Evolutionary conservation across 2,329 filamentous ascomycete genomes (phyloP).

Genomic region (Talaromyces sp.): DNA sequence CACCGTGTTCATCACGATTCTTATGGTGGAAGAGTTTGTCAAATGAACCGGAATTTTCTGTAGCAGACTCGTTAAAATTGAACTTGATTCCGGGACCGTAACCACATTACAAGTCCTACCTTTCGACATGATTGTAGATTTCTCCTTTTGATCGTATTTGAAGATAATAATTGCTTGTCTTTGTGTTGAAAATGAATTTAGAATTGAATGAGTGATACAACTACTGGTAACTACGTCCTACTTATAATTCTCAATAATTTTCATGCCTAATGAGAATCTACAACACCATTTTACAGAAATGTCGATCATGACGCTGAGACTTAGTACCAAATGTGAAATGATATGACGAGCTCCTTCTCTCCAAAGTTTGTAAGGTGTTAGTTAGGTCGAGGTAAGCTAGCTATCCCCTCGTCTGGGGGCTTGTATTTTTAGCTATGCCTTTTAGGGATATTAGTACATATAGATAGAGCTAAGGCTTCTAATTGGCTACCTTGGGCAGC

Average conservation of each 20-base stretch:
- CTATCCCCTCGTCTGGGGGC: neutral
- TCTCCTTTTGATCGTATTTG: neutral
- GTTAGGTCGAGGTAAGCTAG: neutral
- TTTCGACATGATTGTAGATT: constrained; percentile 7
- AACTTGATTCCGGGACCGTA: neutral
- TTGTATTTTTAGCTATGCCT: no score
- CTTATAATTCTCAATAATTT: neutral
- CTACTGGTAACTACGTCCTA: neutral
- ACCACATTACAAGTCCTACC: constrained; percentile 1
- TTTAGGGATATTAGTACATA: no score
- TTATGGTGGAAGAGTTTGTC: constrained; percentile 11
- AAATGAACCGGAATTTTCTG: neutral
- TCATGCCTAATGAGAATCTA: neutral
- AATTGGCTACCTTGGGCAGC: no score
- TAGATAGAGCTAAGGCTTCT: no score
- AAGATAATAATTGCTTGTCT: neutral
- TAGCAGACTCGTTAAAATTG: neutral
- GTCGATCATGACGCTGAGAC: neutral
- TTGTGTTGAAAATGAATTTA: neutral
- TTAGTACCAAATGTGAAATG: neutral
- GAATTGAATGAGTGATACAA: neutral
- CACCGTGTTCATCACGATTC: neutral
- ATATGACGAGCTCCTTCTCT: neutral
- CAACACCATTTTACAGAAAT: neutral
- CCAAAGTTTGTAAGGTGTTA: neutral